phyloP scores from a whole-genome alignment of 495 filamentous ascomycete species.

The Aspergillus egyptiacus region DNA sequence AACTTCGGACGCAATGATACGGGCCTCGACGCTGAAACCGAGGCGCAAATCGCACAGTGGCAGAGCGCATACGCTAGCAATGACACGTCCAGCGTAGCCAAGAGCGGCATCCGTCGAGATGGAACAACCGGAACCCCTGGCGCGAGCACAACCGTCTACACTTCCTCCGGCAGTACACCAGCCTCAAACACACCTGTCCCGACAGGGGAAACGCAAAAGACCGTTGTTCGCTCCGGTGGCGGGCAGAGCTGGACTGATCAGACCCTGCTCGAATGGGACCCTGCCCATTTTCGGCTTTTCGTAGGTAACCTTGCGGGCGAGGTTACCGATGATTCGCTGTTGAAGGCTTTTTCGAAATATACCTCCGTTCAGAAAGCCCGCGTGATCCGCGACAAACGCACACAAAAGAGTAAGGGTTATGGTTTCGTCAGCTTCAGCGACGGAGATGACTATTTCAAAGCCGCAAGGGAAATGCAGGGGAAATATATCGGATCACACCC shows the following conservation, averaged over 20 bases:
- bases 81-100: constrained; percentile 27
- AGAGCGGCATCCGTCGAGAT: constrained; percentile 10
- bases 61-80: constrained; percentile 79
- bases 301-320: constrained; percentile 98
- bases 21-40: constrained; percentile 74
- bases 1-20: constrained; percentile 41
- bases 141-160: constrained; percentile 40
- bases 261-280: constrained; percentile 90
- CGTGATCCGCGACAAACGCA: constrained; percentile 92
- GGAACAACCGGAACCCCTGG: constrained; percentile 5
- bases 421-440: constrained; percentile 95
- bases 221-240: constrained; percentile 79
- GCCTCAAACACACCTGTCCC: constrained; percentile 14
- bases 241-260: constrained; percentile 86
- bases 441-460: constrained; percentile 90
- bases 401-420: constrained; percentile 90
- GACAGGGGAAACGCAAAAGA: constrained; percentile 43
- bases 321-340: constrained; percentile 89
- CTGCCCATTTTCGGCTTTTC: constrained; percentile 87
- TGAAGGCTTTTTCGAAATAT: constrained; percentile 90
- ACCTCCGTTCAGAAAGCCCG: constrained; percentile 83
- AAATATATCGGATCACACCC: constrained; percentile 99
- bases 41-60: constrained; percentile 94
- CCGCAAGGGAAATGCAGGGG: constrained; percentile 95
- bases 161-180: constrained; percentile 32